These are phyloP conservation scores for Leccinum sublutescens DNA, from an alignment of 768 basidiomycete genomes.

Conservation along the genomic window DNA sequence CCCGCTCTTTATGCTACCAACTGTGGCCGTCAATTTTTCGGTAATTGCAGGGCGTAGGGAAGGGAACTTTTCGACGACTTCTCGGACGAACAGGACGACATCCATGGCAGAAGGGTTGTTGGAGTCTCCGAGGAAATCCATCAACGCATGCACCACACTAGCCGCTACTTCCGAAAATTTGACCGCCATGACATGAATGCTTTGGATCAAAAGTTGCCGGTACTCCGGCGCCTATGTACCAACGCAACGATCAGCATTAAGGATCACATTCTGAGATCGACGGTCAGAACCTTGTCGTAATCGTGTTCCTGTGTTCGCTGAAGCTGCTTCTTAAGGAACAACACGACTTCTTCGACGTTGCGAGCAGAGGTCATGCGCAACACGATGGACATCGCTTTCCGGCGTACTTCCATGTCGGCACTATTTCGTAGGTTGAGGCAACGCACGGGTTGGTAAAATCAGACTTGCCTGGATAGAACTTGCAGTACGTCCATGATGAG, in stretches of 20 bases:
- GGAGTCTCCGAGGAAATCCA: constrained; percentile 93
- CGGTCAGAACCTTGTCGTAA: constrained; percentile 73
- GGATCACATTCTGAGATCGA: neutral
- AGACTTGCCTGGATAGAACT: constrained; percentile 69
- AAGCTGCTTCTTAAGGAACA: constrained; percentile 98
- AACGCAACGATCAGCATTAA: neutral
- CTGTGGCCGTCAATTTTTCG: constrained; percentile 78
- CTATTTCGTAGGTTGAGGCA: constrained; percentile 36
- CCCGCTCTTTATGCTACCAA: constrained; percentile 88
- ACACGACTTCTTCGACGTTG: constrained; percentile 94
- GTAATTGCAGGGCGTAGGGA: constrained; percentile 76
- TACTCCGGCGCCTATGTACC: constrained; percentile 79
- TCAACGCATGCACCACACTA: constrained; percentile 88
- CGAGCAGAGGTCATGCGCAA: constrained; percentile 90
- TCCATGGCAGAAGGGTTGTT: constrained; percentile 95
- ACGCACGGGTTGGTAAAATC: neutral
- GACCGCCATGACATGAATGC: constrained; percentile 94
- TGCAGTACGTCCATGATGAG: constrained; percentile 96
- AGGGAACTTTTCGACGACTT: constrained; percentile 98
- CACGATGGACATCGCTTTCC: constrained; percentile 87
- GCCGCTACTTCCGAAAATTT: constrained; percentile 97
- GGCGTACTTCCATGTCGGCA: constrained; percentile 94
- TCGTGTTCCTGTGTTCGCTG: constrained; percentile 88
- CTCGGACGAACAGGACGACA: constrained; percentile 85
- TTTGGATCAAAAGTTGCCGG: constrained; percentile 93